Percentiles rank a stretch among this genome's conserved stretches.
Evolutionary conservation across 495 filamentous ascomycete species (phyloP).

Genomic region (Aspergillus mulundensis): DNA sequence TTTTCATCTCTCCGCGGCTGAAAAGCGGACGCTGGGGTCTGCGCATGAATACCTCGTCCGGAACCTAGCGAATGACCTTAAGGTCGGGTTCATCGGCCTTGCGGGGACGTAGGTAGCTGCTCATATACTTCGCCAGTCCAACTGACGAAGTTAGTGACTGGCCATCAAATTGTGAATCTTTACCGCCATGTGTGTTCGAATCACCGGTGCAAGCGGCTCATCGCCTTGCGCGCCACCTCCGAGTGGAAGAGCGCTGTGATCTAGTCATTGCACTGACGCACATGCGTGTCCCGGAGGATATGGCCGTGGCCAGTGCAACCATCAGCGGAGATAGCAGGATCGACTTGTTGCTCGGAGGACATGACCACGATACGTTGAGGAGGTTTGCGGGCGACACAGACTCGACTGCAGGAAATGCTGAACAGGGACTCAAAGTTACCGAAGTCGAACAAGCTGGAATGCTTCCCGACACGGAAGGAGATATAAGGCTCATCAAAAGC

Average conservation of each 20-base stretch:
- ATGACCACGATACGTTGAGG: neutral
- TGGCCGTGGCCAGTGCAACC: slow-evolving; percentile 1
- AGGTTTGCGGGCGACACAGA: slow-evolving; percentile 2
- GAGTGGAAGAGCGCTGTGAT: neutral
- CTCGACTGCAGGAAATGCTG: neutral
- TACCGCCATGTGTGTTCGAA: slow-evolving; percentile 1
- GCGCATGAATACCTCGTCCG: neutral
- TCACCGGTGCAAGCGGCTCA: neutral
- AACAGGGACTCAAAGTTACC: neutral
- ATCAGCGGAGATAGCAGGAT: neutral
- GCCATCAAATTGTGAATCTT: slow-evolving; percentile 2
- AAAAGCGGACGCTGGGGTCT: neutral
- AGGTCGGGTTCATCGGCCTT: neutral
- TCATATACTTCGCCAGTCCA: neutral
- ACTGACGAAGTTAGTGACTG: slow-evolving; percentile 2
- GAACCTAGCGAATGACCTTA: neutral
- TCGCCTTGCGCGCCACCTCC: neutral
- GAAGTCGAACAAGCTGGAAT: neutral
- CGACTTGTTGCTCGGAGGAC: neutral
- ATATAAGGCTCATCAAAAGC: slow-evolving; percentile 3
- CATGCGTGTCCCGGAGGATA: slow-evolving; percentile 4
- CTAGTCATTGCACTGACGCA: slow-evolving; percentile 2
- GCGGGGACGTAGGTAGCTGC: neutral
- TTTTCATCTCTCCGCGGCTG: neutral
- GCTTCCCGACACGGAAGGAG: neutral